Percentiles rank a stretch among this genome's conserved stretches.
phyloP scores from a whole-genome alignment of 306 rosid species.

The Rubus parviflorus region DNA sequence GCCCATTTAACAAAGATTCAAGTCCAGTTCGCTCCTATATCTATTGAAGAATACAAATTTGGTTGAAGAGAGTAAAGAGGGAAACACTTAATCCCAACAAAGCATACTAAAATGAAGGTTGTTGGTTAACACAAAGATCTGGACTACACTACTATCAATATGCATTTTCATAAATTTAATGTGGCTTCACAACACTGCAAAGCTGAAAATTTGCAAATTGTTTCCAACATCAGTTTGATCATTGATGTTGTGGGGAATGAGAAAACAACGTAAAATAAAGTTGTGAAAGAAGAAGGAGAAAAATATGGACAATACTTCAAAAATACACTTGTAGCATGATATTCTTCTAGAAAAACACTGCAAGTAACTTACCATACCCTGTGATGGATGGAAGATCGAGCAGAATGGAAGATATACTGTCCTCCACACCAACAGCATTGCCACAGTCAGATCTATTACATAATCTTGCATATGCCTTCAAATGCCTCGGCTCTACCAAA shows the following conservation, averaged over 20 bases:
- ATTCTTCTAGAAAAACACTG: constrained; percentile 20
- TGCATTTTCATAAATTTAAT: neutral
- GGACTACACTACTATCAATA: neutral
- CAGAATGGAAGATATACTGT: constrained; percentile 77
- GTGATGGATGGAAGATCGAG: constrained; percentile 90
- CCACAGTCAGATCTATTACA: constrained; percentile 83
- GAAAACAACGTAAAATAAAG: neutral
- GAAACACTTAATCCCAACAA: constrained; percentile 1
- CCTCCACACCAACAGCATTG: constrained; percentile 66
- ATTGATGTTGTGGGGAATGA: constrained; percentile 1
- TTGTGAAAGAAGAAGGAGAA: neutral
- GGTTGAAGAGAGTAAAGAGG: neutral
- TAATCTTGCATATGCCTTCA: constrained; percentile 59
- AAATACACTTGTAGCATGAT: neutral
- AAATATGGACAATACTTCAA: neutral
- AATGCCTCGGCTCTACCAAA: constrained; percentile 73
- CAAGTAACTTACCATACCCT: constrained; percentile 89
- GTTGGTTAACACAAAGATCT: neutral
- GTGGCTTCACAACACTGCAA: neutral
- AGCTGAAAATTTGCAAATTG: neutral
- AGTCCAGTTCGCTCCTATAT: constrained; percentile 8
- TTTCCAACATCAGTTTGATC: neutral
- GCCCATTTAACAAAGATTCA: neutral
- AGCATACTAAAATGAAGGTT: neutral
- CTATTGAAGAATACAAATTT: neutral